Conservation (phyloP, 352 stramenopile species). For the Albugo laibachii region DNA sequence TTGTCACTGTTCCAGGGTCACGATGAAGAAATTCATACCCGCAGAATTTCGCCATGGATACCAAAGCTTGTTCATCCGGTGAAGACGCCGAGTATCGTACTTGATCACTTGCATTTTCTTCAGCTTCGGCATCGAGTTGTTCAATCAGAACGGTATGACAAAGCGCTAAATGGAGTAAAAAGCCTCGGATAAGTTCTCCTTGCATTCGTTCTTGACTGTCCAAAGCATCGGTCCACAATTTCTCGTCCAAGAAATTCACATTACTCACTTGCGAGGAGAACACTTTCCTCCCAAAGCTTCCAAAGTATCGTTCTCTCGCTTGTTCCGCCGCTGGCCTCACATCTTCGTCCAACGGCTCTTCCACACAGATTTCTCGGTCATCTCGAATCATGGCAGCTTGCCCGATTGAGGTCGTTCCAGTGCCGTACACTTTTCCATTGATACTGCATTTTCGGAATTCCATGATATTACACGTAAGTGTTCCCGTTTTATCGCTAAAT, state of each 20-base stretch:
- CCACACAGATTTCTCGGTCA: conserved; percentile 31
- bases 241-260: conserved; percentile 65
- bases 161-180: conserved; percentile 73
- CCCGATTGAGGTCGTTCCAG: conserved; percentile 68
- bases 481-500: conserved; percentile 87
- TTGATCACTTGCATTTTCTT: too few relatives aligned
- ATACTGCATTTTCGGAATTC: conserved; percentile 81
- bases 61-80: conserved; percentile 67
- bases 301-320: too few relatives aligned
- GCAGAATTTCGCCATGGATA: conserved; percentile 73
- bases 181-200: conserved; percentile 44
- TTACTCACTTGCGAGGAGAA: conserved; percentile 12
- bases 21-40: conserved; percentile 63
- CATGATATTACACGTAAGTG: conserved; percentile 79
- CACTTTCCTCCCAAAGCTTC: not conserved
- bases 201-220: conserved; percentile 13
- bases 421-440: conserved; percentile 56
- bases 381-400: conserved; percentile 38
- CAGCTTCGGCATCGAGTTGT: conserved; percentile 26
- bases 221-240: conserved; percentile 33
- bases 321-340: conserved; percentile 9
- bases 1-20: conserved; percentile 36
- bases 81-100: conserved; percentile 81
- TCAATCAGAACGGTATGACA: conserved; percentile 96
- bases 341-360: conserved; percentile 23